phyloP scores from a whole-genome alignment of 2,329 filamentous ascomycete genomes.

The Stenocarpella maydis region DNA sequence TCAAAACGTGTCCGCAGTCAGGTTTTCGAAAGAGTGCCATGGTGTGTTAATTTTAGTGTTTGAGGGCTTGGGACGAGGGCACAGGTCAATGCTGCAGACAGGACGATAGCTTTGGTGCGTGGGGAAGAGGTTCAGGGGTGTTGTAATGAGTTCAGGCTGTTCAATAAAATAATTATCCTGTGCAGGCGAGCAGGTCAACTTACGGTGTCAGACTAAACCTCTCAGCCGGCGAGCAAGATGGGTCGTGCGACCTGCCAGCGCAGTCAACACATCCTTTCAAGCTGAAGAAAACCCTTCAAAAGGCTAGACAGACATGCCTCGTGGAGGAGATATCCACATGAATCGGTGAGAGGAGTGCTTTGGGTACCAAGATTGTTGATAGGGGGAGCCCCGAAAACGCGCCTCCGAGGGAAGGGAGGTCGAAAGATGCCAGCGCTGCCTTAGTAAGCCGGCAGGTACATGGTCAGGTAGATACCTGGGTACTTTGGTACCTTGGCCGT shows the following conservation, averaged over 20 bases:
- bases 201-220: neutral
- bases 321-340: neutral
- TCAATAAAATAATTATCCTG: neutral
- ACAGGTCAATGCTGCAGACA: neutral
- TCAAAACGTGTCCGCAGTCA: neutral
- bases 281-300: neutral
- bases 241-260: neutral
- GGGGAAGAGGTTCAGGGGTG: neutral
- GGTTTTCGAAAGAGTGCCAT: neutral
- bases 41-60: no score
- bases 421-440: no score
- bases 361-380: neutral
- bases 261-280: neutral
- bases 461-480: neutral
- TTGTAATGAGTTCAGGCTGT: neutral
- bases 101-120: neutral
- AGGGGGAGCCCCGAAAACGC: neutral
- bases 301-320: neutral
- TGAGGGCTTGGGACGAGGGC: neutral
- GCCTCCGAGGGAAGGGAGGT: neutral
- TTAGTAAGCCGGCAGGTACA: conserved; percentile 2
- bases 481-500: conserved; percentile 12
- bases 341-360: neutral
- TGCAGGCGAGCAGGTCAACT: neutral
- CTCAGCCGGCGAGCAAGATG: neutral